Conservation (phyloP, 768 basidiomycete genomes). For the Naematelia encephala region DNA sequence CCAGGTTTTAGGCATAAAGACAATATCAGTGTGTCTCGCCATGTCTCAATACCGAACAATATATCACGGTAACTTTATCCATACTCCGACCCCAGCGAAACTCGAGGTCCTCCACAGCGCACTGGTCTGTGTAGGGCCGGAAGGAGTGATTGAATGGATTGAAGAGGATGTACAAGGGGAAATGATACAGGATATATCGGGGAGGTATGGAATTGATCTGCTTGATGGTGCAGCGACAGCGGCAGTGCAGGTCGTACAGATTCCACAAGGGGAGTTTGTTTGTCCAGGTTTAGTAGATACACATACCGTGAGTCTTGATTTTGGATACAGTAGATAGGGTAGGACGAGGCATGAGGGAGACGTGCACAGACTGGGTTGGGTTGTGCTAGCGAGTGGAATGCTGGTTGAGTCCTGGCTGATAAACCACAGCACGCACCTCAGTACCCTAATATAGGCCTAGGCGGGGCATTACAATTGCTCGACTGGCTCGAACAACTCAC, state of each 20-base stretch:
- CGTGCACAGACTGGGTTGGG: too few species aligned
- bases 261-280: conserved; percentile 60
- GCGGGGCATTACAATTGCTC: conserved; percentile 78
- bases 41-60: conserved; percentile 15
- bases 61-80: conserved; percentile 36
- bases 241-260: conserved; percentile 50
- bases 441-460: conserved; percentile 55
- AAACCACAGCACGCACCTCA: conserved; percentile 76
- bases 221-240: conserved; percentile 13
- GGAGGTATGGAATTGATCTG: conserved; percentile 56
- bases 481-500: conserved; percentile 83
- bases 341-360: conserved; percentile 9
- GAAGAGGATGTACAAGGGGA: conserved; percentile 57
- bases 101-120: conserved; percentile 55
- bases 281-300: conserved; percentile 90
- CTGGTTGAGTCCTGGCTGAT: too few species aligned
- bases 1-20: too few species aligned
- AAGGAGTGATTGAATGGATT: conserved; percentile 69
- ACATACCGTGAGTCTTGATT: conserved; percentile 64
- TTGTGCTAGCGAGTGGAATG: too few species aligned
- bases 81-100: conserved; percentile 33
- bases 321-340: too few species aligned
- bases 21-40: background rate
- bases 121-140: conserved; percentile 57
- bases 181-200: conserved; percentile 55